Base-by-base conservation (phyloP, 108 stramenopile species). In the Conticribra guillardii region DNA sequence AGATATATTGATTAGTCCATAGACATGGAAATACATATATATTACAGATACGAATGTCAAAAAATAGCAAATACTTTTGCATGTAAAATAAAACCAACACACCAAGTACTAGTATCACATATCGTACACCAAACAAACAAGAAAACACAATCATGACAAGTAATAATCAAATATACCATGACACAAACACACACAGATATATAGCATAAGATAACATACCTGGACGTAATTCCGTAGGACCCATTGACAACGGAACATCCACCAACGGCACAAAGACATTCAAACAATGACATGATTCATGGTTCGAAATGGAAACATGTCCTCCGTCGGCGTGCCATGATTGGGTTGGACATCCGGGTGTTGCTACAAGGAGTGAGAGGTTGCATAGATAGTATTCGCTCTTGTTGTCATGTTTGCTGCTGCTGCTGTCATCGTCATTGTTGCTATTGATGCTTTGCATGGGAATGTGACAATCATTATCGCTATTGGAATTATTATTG, bases 311-410 rank as follows among this genome's bases (percentile, higher is more conserved):
- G 28, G 71, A 59, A 28, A 86, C 48, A 45, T 92, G 91, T 19
- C 84, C 88, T 29, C 88, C 88, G 52, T 92, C 91, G 54, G 86
- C 82, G 71, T 92, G 91, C 88, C 88, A 92, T 11, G 52, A 30
- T 84, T 92, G 91, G 32, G 51, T 69, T 32, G 69, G 44, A 19
- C 52, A 73, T 7, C 72, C 73, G 28, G 71, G 73, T 1, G 71
- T 73, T n/a, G 71, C 65, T 30, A 69, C n/a, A 22, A 80, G 27
- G 44, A 74, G 51, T 16, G 64, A 57, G 27, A 58, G 26, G 46
- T 77, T 73, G 26, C 60, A 29, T 23, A 76, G 51, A 21, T 54
- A 56, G 41, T 24, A 69, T 28, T 44, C 62, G 30, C 24, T 45
- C 26, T 56, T 22, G 0, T 4, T 45, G 3, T 54, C 37, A 3